A percentile compares a stretch with the other conserved stretches of the same genome.
These are phyloP conservation scores for Hyaloscypha variabilis DNA, from an alignment of 495 filamentous ascomycete genomes.

Conservation along the genomic window DNA sequence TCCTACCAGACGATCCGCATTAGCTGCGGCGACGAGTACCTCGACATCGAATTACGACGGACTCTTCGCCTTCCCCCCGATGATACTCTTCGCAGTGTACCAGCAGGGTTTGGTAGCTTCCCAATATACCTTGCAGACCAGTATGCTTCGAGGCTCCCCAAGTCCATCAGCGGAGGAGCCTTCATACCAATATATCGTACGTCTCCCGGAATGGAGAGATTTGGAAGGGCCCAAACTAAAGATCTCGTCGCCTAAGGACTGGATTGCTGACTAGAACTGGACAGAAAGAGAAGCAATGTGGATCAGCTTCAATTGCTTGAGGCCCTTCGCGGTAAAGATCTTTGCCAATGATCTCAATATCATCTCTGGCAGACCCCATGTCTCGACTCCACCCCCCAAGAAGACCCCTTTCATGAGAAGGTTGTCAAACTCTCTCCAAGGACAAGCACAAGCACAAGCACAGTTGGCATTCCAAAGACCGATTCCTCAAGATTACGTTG, in stretches of 20 bases:
- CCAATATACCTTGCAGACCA: slow-evolving; percentile 3
- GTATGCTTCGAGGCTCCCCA: background rate
- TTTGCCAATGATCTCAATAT: slow-evolving; percentile 51
- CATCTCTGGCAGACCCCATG: slow-evolving; percentile 42
- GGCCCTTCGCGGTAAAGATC: slow-evolving; percentile 45
- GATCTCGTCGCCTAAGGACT: no score
- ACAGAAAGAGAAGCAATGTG: slow-evolving; percentile 43
- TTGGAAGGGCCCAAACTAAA: no score
- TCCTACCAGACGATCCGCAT: slow-evolving; percentile 8
- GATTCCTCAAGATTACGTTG: slow-evolving; percentile 47
- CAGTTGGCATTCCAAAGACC: background rate
- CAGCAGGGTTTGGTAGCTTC: background rate
- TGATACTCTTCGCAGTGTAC: background rate
- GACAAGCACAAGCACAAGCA: no score
- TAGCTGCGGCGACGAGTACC: background rate
- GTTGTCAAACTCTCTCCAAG: background rate
- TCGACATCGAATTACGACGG: slow-evolving; percentile 3
- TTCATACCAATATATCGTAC: slow-evolving; percentile 19
- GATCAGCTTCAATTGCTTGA: slow-evolving; percentile 37
- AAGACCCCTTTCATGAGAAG: background rate
- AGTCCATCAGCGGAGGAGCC: background rate
- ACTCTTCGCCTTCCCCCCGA: slow-evolving; percentile 5
- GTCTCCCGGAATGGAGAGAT: background rate
- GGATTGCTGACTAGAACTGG: background rate
- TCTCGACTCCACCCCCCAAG: slow-evolving; percentile 27